phyloP scores from a whole-genome alignment of 495 filamentous ascomycete genomes.

The Cudoniella acicularis region DNA sequence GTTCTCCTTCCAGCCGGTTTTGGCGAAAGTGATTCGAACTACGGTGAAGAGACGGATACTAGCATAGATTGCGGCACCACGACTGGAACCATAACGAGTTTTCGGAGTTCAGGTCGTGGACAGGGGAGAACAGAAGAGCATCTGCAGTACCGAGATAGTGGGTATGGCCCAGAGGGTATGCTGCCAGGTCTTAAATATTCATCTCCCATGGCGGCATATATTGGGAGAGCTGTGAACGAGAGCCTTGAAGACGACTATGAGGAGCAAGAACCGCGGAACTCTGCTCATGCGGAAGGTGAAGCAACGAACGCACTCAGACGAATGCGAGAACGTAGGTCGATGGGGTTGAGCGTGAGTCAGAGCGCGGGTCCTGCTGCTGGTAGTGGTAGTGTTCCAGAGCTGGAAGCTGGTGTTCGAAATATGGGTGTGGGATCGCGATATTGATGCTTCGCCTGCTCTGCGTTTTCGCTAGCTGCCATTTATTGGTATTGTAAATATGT shows the following conservation, averaged over 20 bases:
- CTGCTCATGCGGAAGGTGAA: neutral
- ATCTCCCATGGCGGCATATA: neutral
- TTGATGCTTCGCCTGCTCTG: too few species aligned
- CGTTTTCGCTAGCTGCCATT: too few species aligned
- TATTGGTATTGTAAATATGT: too few species aligned
- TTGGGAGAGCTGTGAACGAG: neutral
- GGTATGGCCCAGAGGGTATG: constrained; percentile 12
- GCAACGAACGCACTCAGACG: constrained; percentile 1
- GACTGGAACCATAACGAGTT: neutral
- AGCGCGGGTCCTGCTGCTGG: too few species aligned
- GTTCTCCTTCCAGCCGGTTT: constrained; percentile 11
- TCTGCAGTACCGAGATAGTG: constrained; percentile 11
- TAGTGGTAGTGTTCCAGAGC: too few species aligned
- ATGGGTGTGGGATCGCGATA: too few species aligned
- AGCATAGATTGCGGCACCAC: neutral
- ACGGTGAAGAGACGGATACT: neutral
- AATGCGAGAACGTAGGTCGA: neutral
- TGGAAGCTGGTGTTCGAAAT: too few species aligned
- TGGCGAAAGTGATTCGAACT: neutral
- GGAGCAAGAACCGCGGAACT: neutral
- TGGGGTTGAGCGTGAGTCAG: neutral
- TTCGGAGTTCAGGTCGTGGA: neutral
- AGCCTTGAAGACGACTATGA: neutral
- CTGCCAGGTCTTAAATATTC: constrained; percentile 8
- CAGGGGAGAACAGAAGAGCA: constrained; percentile 1